phyloP scores from a whole-genome alignment of 371 early-diverging fungal genomes.

The Coemansia linderi region DNA sequence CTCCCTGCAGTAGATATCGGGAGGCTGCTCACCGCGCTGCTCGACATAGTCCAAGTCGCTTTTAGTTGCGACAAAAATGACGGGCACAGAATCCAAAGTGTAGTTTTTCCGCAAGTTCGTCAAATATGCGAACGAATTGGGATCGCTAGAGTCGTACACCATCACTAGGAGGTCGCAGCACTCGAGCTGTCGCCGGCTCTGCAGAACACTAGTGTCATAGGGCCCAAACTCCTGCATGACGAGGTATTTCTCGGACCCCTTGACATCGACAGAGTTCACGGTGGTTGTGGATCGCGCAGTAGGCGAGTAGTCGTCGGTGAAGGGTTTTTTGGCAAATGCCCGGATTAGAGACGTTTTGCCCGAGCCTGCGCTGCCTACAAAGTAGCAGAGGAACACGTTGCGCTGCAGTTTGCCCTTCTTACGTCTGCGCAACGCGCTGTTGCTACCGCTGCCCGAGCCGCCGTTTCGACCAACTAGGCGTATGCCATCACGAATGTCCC shows the following conservation, averaged over 20 bases:
- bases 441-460: constrained; percentile 50
- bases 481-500: constrained; percentile 74
- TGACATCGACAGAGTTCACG: constrained; percentile 92
- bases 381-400: constrained; percentile 88
- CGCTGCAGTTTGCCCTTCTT: constrained; percentile 83
- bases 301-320: constrained; percentile 71
- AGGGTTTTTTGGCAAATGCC: constrained; percentile 82
- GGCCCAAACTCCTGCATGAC: constrained; percentile 91
- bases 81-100: constrained; percentile 80
- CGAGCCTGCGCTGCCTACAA: constrained; percentile 89
- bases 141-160: constrained; percentile 93
- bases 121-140: constrained; percentile 89
- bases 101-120: constrained; percentile 80
- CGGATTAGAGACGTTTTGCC: constrained; percentile 91
- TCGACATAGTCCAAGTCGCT: constrained; percentile 89
- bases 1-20: constrained; percentile 89
- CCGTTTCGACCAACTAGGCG: constrained; percentile 55
- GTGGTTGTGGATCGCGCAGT: constrained; percentile 77
- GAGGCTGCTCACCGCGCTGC: constrained; percentile 71
- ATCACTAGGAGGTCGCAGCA: constrained; percentile 89
- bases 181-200: constrained; percentile 64
- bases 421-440: constrained; percentile 65
- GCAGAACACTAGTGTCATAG: constrained; percentile 49
- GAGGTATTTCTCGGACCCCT: constrained; percentile 89
- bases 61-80: constrained; percentile 91